Percentiles rank a stretch among this genome's conserved stretches.
These are phyloP conservation scores for Ceratocystiopsis minuta DNA, from an alignment of 2,329 filamentous ascomycete genomes.

Conservation along the genomic window DNA sequence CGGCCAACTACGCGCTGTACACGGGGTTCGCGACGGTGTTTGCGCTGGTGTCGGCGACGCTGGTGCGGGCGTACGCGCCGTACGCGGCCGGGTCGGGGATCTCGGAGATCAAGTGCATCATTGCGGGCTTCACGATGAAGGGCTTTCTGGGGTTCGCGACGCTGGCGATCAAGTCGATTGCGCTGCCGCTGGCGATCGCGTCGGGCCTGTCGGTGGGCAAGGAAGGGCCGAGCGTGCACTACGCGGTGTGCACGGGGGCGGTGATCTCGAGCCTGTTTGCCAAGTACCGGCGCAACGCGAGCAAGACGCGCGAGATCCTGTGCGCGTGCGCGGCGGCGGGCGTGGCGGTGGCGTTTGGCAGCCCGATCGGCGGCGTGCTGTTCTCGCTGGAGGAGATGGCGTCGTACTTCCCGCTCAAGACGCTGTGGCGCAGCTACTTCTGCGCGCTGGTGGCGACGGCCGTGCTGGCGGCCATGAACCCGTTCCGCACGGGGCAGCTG, in stretches of 20 bases:
- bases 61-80: constrained; percentile 83
- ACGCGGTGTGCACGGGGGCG: constrained; percentile 92
- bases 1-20: constrained; percentile 75
- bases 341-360: constrained; percentile 91
- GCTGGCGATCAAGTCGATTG: constrained; percentile 82
- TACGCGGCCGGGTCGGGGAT: constrained; percentile 95
- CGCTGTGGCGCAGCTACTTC: constrained; percentile 95
- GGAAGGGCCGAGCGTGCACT: constrained; percentile 96
- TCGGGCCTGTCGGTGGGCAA: constrained; percentile 92
- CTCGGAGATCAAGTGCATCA: constrained; percentile 98
- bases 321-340: constrained; percentile 89
- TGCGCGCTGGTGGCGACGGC: constrained; percentile 90
- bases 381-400: constrained; percentile 98
- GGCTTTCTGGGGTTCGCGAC: constrained; percentile 88
- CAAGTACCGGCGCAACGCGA: constrained; percentile 81
- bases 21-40: constrained; percentile 72
- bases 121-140: constrained; percentile 98
- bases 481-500: constrained; percentile 86
- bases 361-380: constrained; percentile 87
- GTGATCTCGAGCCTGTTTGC: constrained; percentile 85
- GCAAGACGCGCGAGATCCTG: constrained; percentile 86
- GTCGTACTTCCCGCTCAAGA: constrained; percentile 89
- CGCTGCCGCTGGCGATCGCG: constrained; percentile 77
- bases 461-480: constrained; percentile 88
- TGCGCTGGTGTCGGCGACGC: constrained; percentile 59